Conservation (phyloP, 768 basidiomycete genomes). For the Zangia roseola region DNA sequence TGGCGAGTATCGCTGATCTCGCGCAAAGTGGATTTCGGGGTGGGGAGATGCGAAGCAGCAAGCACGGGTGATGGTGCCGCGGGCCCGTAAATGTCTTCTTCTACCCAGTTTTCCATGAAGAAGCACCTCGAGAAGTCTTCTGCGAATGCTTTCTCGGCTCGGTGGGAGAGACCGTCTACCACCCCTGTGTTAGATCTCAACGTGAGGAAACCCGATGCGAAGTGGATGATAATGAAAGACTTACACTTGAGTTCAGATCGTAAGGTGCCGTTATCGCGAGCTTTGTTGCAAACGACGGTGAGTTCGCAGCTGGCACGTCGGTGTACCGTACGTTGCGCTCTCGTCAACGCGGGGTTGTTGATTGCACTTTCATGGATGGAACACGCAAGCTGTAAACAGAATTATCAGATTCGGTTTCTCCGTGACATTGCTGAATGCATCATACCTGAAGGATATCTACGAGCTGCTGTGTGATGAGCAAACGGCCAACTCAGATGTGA, state of each 20-base stretch:
- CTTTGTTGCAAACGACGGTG: not conserved
- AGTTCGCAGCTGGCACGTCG: constrained; percentile 8
- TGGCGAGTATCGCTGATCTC: not conserved
- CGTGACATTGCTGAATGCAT: not conserved
- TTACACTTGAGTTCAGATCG: constrained; percentile 7
- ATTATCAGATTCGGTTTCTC: not conserved
- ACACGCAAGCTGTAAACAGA: constrained; percentile 14
- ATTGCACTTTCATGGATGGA: constrained; percentile 26
- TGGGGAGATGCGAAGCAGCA: not conserved
- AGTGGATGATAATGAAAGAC: not conserved
- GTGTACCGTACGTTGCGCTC: constrained; percentile 3
- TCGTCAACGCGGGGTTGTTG: constrained; percentile 10
- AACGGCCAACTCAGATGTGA: not conserved
- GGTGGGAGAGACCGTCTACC: not conserved
- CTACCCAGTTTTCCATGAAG: no score
- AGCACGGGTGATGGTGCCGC: not conserved
- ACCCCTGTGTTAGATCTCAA: constrained; percentile 4
- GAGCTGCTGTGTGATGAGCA: constrained; percentile 11
- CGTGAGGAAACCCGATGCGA: not conserved
- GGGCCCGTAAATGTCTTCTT: no score
- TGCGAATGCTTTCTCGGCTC: no score
- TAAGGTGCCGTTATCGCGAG: not conserved
- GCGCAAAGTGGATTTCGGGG: not conserved
- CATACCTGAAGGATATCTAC: constrained; percentile 21
- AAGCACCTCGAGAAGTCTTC: no score